Evolutionary conservation across 75 land plant genomes (phyloP).

Genomic region (Larix kaempferi): DNA sequence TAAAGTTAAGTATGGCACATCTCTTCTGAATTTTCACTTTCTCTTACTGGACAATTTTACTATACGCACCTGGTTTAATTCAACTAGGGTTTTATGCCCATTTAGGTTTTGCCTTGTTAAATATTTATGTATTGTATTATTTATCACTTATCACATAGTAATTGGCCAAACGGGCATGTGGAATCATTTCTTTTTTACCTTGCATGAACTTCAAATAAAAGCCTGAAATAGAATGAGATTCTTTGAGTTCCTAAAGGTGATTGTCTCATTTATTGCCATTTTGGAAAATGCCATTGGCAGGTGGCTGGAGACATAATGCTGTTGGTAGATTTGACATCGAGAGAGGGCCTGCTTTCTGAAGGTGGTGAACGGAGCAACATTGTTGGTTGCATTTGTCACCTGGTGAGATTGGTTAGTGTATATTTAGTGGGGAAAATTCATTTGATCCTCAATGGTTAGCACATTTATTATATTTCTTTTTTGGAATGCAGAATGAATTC

Average conservation of each 20-base stretch:
- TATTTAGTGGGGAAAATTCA: conserved; percentile 2
- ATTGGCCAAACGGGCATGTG: not conserved
- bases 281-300: conserved; percentile 12
- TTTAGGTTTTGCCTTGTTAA: not conserved
- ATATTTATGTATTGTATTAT: not conserved
- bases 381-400: conserved; percentile 16
- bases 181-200: not conserved
- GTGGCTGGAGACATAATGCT: conserved; percentile 55
- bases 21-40: too few species aligned
- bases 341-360: conserved; percentile 9
- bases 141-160: not conserved
- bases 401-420: conserved; percentile 30
- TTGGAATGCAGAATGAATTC: not conserved
- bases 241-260: not conserved
- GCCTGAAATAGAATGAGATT: not conserved
- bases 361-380: conserved; percentile 11
- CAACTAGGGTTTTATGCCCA: not conserved
- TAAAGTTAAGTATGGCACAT: too few species aligned
- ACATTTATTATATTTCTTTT: not conserved
- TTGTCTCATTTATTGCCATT: not conserved
- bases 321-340: conserved; percentile 36
- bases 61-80: not conserved
- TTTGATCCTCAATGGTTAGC: not conserved
- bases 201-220: not conserved
- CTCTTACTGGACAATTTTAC: not conserved